Evolutionary conservation across 352 stramenopile species (phyloP).

Genomic region (Globisporangium sylvaticum): DNA sequence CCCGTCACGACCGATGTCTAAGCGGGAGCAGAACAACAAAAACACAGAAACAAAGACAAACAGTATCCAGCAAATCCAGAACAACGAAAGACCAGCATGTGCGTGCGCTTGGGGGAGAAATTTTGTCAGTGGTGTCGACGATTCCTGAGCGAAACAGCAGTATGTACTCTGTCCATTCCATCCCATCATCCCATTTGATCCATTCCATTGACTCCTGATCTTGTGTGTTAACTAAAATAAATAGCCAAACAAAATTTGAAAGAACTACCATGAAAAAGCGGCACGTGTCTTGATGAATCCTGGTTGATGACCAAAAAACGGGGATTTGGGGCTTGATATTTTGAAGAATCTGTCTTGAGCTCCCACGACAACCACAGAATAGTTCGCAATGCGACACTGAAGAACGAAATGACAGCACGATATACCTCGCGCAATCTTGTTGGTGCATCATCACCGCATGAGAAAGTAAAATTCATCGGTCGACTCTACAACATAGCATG

Average conservation of each 20-base stretch:
- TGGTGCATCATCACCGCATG: not conserved
- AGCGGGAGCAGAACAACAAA: not conserved
- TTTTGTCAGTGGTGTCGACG: slow-evolving; percentile 4
- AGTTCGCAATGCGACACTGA: not conserved
- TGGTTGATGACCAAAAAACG: not conserved
- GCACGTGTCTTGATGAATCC: not conserved
- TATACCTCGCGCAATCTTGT: too few species aligned
- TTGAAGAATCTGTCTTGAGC: not conserved
- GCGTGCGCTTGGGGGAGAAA: slow-evolving; percentile 2
- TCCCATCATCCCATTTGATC: not conserved
- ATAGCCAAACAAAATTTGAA: slow-evolving; percentile 7
- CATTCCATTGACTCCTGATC: not conserved
- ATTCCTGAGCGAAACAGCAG: slow-evolving; percentile 2
- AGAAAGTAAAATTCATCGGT: too few species aligned
- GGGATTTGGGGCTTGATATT: not conserved
- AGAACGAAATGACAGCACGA: not conserved
- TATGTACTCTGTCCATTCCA: not conserved
- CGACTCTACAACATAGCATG: too few species aligned
- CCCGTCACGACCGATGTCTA: slow-evolving; percentile 8
- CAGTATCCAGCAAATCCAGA: not conserved
- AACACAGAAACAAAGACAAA: not conserved
- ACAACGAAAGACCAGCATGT: not conserved
- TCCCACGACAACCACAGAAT: not conserved
- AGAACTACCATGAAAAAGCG: not conserved
- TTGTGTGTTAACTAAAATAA: slow-evolving; percentile 11